These are phyloP conservation scores for Fraxinus platypoda DNA, from an alignment of 305 asterid species.

Conservation along the genomic window DNA sequence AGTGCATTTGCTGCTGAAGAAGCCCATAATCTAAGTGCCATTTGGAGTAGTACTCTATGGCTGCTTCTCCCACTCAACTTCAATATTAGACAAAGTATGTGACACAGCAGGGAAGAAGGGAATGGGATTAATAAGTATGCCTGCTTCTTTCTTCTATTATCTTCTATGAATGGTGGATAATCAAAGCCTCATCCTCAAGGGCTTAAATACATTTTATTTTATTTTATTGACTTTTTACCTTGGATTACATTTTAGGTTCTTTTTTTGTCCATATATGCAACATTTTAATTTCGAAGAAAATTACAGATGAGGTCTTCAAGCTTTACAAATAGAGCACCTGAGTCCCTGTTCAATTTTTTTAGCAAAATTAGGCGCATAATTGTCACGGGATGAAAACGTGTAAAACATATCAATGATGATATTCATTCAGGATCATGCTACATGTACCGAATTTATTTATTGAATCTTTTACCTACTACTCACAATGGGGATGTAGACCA, in stretches of 20 bases:
- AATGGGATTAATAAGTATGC: conserved; percentile 6
- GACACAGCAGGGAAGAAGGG: conserved; percentile 4
- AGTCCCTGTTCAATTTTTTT: not conserved
- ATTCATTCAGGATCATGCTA: not conserved
- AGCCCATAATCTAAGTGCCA: conserved; percentile 95
- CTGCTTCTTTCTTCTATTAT: conserved; percentile 38
- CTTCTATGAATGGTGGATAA: conserved; percentile 74
- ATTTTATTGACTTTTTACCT: not conserved
- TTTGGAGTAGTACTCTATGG: conserved; percentile 16
- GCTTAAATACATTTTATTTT: not conserved
- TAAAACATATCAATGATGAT: not conserved
- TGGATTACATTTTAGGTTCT: not conserved
- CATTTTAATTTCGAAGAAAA: not conserved
- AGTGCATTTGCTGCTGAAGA: conserved; percentile 94
- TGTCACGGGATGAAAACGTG: not conserved
- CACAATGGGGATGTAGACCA: too few species aligned
- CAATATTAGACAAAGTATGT: not conserved
- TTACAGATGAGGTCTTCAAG: not conserved
- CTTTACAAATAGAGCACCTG: not conserved
- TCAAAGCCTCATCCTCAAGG: conserved; percentile 58
- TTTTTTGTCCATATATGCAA: not conserved
- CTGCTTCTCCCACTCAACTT: not conserved
- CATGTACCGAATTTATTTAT: too few species aligned
- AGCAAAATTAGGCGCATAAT: not conserved
- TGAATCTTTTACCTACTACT: too few species aligned